Percentiles rank a stretch among this genome's conserved stretches.
phyloP scores from a whole-genome alignment of 257 asterid species.

The Hygrophila difformis region DNA sequence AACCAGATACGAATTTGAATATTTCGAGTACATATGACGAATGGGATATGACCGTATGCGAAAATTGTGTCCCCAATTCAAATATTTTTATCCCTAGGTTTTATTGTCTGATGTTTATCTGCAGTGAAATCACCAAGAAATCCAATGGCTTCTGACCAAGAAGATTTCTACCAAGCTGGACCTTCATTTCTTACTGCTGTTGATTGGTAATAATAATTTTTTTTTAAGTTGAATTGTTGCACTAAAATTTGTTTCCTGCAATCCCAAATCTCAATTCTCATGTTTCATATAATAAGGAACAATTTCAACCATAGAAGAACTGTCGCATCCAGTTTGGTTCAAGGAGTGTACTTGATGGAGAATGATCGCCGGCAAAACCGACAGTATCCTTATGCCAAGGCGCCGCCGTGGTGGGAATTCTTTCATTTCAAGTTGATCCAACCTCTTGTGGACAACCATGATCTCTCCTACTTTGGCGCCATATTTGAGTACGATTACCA shows the following conservation, averaged over 20 bases:
- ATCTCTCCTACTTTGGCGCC: conserved; percentile 50
- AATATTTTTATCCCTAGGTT: too few relatives aligned
- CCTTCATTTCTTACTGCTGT: conserved; percentile 42
- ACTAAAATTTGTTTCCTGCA: too few relatives aligned
- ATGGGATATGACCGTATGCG: too few relatives aligned
- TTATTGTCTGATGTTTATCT: too few relatives aligned
- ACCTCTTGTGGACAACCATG: conserved; percentile 37
- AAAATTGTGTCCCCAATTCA: too few relatives aligned
- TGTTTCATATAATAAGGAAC: conserved; percentile 26
- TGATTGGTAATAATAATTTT: conserved; percentile 81
- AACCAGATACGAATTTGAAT: too few relatives aligned
- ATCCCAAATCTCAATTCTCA: neutral
- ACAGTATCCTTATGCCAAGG: conserved; percentile 39
- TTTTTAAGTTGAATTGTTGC: too few relatives aligned
- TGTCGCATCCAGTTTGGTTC: conserved; percentile 57
- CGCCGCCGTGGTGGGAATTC: conserved; percentile 74
- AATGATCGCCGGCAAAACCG: conserved; percentile 53
- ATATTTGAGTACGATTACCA: conserved; percentile 32
- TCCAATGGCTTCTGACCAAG: conserved; percentile 41
- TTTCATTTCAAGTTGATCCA: conserved; percentile 44
- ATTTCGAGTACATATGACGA: too few relatives aligned
- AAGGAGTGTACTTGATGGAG: conserved; percentile 55
- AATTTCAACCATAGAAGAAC: conserved; percentile 54
- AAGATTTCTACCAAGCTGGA: conserved; percentile 40
- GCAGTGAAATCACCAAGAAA: too few relatives aligned